Percentiles rank a stretch among this genome's conserved stretches.
These are phyloP conservation scores for Psilocybe subaeruginosa DNA, from an alignment of 768 basidiomycete species.

Conservation along the genomic window DNA sequence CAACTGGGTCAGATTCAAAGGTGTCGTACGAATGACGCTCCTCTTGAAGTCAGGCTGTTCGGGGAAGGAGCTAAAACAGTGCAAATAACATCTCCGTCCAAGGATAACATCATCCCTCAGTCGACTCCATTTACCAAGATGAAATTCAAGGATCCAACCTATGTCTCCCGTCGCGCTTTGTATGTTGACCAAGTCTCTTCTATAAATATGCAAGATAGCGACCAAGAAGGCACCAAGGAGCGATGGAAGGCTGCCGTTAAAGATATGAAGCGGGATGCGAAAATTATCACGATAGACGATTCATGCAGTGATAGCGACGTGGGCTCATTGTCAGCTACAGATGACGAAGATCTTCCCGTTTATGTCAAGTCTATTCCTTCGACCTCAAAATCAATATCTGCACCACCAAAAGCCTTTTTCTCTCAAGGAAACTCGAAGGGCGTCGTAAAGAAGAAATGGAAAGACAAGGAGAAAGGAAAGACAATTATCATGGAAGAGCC, in stretches of 20 bases:
- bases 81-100: conserved; percentile 35
- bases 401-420: neutral
- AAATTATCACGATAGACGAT: neutral
- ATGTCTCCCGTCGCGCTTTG: conserved; percentile 16
- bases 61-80: conserved; percentile 29
- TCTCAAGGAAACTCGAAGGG: neutral
- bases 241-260: conserved; percentile 53
- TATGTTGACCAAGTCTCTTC: conserved; percentile 34
- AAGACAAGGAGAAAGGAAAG: neutral
- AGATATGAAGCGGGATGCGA: conserved; percentile 39
- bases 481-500: conserved; percentile 24
- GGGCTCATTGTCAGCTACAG: neutral
- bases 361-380: neutral
- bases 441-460: neutral
- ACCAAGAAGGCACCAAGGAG: conserved; percentile 30
- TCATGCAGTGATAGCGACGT: neutral
- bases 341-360: neutral
- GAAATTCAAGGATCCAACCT: conserved; percentile 48
- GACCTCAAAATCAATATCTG: neutral
- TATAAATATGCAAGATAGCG: conserved; percentile 46
- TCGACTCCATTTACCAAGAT: conserved; percentile 30
- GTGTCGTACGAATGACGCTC: conserved; percentile 11
- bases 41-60: conserved; percentile 30
- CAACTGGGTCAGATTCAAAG: conserved; percentile 20
- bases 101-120: conserved; percentile 44